These are phyloP conservation scores for Incumbomyces lentus DNA, from an alignment of 2,329 filamentous ascomycete species.

Conservation along the genomic window DNA sequence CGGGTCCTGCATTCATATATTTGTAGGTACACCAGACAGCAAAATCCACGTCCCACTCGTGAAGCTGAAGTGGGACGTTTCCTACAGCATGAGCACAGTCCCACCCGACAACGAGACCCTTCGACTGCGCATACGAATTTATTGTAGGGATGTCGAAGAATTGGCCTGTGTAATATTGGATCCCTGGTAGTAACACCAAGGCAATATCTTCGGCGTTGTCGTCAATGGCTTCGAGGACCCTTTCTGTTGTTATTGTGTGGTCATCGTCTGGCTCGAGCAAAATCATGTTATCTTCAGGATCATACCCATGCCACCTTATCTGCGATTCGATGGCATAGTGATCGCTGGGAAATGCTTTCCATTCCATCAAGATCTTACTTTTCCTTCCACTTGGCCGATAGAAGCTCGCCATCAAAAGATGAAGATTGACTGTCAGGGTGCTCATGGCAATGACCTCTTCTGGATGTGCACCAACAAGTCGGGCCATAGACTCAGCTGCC, in stretches of 20 bases:
- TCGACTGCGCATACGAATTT: conserved; percentile 61
- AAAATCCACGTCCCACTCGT: conserved; percentile 88
- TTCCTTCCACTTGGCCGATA: conserved; percentile 56
- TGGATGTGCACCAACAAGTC: conserved; percentile 61
- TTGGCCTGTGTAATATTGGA: conserved; percentile 88
- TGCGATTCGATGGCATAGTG: conserved; percentile 80
- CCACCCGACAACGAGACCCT: conserved; percentile 69
- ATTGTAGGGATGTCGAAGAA: conserved; percentile 72
- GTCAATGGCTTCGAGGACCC: conserved; percentile 63
- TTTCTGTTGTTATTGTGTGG: conserved; percentile 55
- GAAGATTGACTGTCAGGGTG: conserved; percentile 69
- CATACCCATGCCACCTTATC: conserved; percentile 57
- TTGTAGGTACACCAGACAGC: conserved; percentile 96
- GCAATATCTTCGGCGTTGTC: conserved; percentile 62
- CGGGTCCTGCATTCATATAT: conserved; percentile 79
- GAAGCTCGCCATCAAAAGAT: conserved; percentile 73
- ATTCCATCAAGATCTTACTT: conserved; percentile 76
- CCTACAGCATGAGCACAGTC: conserved; percentile 79
- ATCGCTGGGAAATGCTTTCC: conserved; percentile 82
- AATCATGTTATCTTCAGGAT: conserved; percentile 59
- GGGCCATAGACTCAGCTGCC: conserved; percentile 57
- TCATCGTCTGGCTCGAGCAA: conserved; percentile 53
- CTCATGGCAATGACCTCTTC: conserved; percentile 80
- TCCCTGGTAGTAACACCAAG: conserved; percentile 67
- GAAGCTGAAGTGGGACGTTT: conserved; percentile 70